These are phyloP conservation scores for Fragaria iinumae DNA, from an alignment of 306 rosid genomes.

Conservation along the genomic window DNA sequence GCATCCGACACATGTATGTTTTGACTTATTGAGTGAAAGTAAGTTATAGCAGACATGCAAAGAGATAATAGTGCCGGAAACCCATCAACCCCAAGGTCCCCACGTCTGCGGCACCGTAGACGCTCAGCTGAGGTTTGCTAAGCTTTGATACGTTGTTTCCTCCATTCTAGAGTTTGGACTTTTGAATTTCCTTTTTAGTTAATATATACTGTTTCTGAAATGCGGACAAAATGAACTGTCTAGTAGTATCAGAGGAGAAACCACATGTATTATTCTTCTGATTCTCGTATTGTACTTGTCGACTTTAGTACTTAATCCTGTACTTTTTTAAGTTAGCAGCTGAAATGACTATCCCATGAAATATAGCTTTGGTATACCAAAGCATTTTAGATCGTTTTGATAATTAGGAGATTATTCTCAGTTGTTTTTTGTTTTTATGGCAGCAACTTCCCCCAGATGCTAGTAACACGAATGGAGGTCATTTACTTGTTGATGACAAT, in stretches of 20 bases:
- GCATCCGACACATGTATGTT: conserved; percentile 30
- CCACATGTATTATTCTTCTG: not conserved
- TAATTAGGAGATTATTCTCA: not conserved
- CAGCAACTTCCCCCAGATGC: conserved; percentile 61
- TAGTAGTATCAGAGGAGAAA: not conserved
- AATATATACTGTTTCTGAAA: not conserved
- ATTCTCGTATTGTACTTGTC: not conserved
- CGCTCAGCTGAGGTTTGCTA: conserved; percentile 77
- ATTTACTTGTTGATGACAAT: conserved; percentile 75
- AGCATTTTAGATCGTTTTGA: not conserved
- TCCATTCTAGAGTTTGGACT: not conserved
- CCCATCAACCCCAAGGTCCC: conserved; percentile 33
- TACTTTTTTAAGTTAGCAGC: not conserved
- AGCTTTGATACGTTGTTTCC: conserved; percentile 13
- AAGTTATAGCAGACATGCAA: conserved; percentile 53
- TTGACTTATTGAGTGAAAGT: conserved; percentile 30
- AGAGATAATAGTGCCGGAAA: conserved; percentile 40
- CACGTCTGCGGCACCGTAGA: conserved; percentile 63
- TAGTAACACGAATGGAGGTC: conserved; percentile 60
- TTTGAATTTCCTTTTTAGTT: not conserved
- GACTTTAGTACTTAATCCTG: not conserved
- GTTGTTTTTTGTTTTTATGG: conserved; percentile 22
- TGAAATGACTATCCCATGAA: not conserved
- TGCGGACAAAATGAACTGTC: not conserved
- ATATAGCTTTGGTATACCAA: not conserved